Base-by-base conservation (phyloP, 352 stramenopile species). In the Plasmopara viticola region DNA sequence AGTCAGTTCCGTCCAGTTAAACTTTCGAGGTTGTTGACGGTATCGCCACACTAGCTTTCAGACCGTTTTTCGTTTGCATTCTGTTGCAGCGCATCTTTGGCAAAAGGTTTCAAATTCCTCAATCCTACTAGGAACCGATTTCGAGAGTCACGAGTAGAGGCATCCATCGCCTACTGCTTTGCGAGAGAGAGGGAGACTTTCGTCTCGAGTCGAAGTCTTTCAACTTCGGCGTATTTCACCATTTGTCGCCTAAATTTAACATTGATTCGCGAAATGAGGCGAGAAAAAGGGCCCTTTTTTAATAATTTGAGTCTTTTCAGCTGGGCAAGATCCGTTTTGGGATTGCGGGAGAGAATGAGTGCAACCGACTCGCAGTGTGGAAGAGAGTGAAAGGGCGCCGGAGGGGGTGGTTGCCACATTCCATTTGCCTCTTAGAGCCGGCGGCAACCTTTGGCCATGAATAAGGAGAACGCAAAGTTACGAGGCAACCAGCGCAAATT, bases 391-490 rank as follows among this genome's bases (percentile, higher is more conserved):
- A 33, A 39, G 39, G 45, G n/a, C 33, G 33, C 14, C 31, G 31
- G 5, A 4, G 20, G 10, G 31, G 31, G 31, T 49, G 29, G 47
- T n/a, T n/a, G 35, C 50, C 61, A 69, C 52, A 65, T 62, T 40
- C 5, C 33, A 48, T 68, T 68, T 50, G 51, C 60, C 28, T 18
- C 6, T 30, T 34, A 53, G 18, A 45, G 13, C 31, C 43, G 38
- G 56, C 44, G 30, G 40, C 45, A 57, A 57, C 50, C 41, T 48
- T 51, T 48, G 18, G 33, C 14, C n/a, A 69, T 72, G 60, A 77
- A 80, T 58, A 77, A 74, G 58, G 70, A 80, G 56, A 80, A 80
- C 45, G n/a, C 53, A 34, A 74, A 75, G 44, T 52, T 74, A 46
- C 64, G 68, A 40, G 70, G 67, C 40, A 72, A 72, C 56, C 61